A percentile compares a stretch with the other conserved stretches of the same genome.
Conservation (phyloP, 164 flowering plant genomes). For the Vitis cinerea region DNA sequence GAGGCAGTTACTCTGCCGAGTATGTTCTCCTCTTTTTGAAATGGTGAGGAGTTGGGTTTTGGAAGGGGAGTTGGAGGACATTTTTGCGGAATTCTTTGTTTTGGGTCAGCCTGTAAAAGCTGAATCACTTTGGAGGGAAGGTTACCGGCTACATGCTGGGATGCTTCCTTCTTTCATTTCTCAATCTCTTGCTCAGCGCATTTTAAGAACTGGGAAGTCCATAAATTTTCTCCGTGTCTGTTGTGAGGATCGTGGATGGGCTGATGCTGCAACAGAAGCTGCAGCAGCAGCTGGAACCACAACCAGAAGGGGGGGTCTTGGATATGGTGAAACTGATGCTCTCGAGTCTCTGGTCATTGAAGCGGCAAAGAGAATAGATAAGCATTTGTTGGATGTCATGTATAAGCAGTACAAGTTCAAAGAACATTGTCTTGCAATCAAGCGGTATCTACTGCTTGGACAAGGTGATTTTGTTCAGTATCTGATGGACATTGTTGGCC, state of each 20-base stretch:
- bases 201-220: constrained; percentile 94
- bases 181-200: constrained; percentile 79
- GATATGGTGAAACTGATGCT: constrained; percentile 96
- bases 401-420: constrained; percentile 76
- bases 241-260: constrained; percentile 97
- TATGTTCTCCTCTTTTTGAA: constrained; percentile 95
- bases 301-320: constrained; percentile 82
- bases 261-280: constrained; percentile 84
- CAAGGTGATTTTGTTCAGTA: constrained; percentile 99
- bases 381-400: constrained; percentile 87
- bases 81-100: constrained; percentile 84
- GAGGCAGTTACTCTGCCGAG: constrained; percentile 75
- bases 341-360: constrained; percentile 83
- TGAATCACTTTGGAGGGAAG: constrained; percentile 97
- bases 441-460: constrained; percentile 91
- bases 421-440: constrained; percentile 96
- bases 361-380: constrained; percentile 95
- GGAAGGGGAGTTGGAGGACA: constrained; percentile 97
- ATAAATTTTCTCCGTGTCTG: constrained; percentile 96
- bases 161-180: constrained; percentile 96
- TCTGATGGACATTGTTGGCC: constrained; percentile 94
- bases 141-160: constrained; percentile 72
- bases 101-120: constrained; percentile 89
- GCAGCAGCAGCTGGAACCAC: constrained; percentile 90
- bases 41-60: constrained; percentile 99